These are phyloP conservation scores for Fusarium kyushuense DNA, from an alignment of 2,329 filamentous ascomycete genomes.

Conservation along the genomic window DNA sequence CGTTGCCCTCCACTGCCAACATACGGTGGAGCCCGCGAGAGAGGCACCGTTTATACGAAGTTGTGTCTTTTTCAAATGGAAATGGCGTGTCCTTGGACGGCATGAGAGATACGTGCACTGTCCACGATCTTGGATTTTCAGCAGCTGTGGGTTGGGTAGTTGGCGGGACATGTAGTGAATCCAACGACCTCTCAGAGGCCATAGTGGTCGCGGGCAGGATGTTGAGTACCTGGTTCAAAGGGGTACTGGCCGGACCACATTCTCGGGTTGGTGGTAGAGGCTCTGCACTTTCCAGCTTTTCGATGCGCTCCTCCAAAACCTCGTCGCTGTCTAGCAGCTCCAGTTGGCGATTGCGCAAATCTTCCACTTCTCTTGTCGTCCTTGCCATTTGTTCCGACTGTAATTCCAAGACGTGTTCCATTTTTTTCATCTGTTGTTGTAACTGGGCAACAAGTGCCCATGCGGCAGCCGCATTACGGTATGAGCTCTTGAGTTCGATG, in stretches of 20 bases:
- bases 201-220: slow-evolving; percentile 33
- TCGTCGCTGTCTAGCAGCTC: slow-evolving; percentile 64
- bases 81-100: slow-evolving; percentile 66
- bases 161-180: slow-evolving; percentile 9
- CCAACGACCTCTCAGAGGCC: slow-evolving; percentile 13
- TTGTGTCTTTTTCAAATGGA: slow-evolving; percentile 72
- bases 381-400: slow-evolving; percentile 57
- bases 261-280: slow-evolving; percentile 45
- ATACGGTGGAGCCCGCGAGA: slow-evolving; percentile 71
- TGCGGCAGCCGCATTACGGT: slow-evolving; percentile 65
- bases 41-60: slow-evolving; percentile 70
- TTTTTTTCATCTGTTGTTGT: slow-evolving; percentile 53
- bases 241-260: slow-evolving; percentile 16
- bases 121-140: slow-evolving; percentile 60
- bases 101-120: slow-evolving; percentile 70
- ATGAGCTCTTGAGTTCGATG: slow-evolving; percentile 66
- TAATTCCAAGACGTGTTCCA: slow-evolving; percentile 54
- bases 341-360: slow-evolving; percentile 62
- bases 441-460: slow-evolving; percentile 65
- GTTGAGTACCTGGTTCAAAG: slow-evolving; percentile 19
- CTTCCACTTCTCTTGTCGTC: slow-evolving; percentile 58
- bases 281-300: slow-evolving; percentile 56
- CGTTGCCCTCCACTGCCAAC: slow-evolving; percentile 64
- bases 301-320: slow-evolving; percentile 66
- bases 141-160: slow-evolving; percentile 14